Evolutionary conservation across 176 grass and related monocot genomes (phyloP), one percentile per base, ranked within the genome.

Genomic region (Metroxylon sagu): DNA sequence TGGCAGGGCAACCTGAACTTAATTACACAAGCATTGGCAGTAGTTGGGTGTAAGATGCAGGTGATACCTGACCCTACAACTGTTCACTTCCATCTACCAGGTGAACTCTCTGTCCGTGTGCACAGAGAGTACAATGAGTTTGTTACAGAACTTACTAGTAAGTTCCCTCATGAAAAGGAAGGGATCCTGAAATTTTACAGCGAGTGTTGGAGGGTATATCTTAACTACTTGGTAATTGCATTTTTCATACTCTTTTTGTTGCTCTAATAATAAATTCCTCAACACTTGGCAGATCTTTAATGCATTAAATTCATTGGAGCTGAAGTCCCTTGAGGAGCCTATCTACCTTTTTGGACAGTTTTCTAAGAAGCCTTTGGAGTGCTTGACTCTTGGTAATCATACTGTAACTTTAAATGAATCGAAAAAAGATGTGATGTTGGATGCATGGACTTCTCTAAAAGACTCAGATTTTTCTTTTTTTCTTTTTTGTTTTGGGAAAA

Each of bases 261-360:
- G 35, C 8, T 43, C 35, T 43, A 43, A 14, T 43, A 43, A 43
- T 43, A 14, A 43, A 43, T 43, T 43, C 8, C 35, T 43, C 14
- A 3, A 10, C 14, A 2, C 10, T 43, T 14, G 35, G 6, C 68
- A 96, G 86, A 90, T 96, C 30, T 96, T 96, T 69, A 87, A 85
- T 74, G 77, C 91, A 23, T 64, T 96, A 69, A 96, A 96, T 77
- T 86, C 91, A 17, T 61, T 90, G 77, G 83, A 96, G 70, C 72
- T 96, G 18, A 96, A 96, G 65, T 96, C 91, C 58, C 62, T 96
- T 30, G 91, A 96, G 75, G 91, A 96, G 51, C 91, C 91, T 16
- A 61, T 96, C 12, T 96, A 96, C 57, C 80, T 96, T 53, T 87
- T 90, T 52, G 80, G 91, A 14, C 86, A 96, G n/a, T 96, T 96